Evolutionary conservation across 495 filamentous ascomycete species (phyloP), one percentile per base, ranked within the genome.

Genomic region (Penicillium bialowiezense): DNA sequence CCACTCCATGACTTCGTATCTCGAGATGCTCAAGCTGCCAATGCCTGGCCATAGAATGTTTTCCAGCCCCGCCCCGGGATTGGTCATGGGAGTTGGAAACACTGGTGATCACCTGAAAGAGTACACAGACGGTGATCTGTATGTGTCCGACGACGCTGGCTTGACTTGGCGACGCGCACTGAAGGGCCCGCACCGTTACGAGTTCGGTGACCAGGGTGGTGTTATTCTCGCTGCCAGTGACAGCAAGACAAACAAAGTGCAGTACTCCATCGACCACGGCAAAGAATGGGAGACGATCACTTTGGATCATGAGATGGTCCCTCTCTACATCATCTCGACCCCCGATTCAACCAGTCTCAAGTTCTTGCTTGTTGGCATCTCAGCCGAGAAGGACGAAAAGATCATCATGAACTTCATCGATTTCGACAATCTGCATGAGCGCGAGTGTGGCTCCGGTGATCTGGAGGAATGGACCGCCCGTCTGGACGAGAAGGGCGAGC

Each of bases 11-110:
- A 96, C 93, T 5, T 78, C 90, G 21, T 74, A 64, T 31, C 48
- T 43, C 31, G 35, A 33, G 9, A 31, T 64, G 13, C 55, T 33
- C 12, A 48, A 62, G 41, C 17, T 88, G 50, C 73, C 74, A 19
- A 91, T 93, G 60, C 73, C 84, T 32, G 91, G 92, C 21, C 45
- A 48, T 1, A 82, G 84, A n/a, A 84, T 97, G 33, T 97, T 90
- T 64, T 96, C 93, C 0, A 97, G 90, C 59, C 89, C 88, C 0
- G 91, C 93, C 1, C 93, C 93, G 3, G 93, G 93, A 14, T 67
- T 98, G 36, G 80, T 95, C 18, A 95, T 97, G 89, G 93, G 86
- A 7, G 79, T 93, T 50, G 93, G 93, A 13, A 97, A 97, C 59
- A 89, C 81, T 4, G 93, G 93, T 35, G 74, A 85, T 23, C 70